These are phyloP conservation scores for Cladophialophora yegresii DNA, from an alignment of 2,329 filamentous ascomycete species.

Conservation along the genomic window DNA sequence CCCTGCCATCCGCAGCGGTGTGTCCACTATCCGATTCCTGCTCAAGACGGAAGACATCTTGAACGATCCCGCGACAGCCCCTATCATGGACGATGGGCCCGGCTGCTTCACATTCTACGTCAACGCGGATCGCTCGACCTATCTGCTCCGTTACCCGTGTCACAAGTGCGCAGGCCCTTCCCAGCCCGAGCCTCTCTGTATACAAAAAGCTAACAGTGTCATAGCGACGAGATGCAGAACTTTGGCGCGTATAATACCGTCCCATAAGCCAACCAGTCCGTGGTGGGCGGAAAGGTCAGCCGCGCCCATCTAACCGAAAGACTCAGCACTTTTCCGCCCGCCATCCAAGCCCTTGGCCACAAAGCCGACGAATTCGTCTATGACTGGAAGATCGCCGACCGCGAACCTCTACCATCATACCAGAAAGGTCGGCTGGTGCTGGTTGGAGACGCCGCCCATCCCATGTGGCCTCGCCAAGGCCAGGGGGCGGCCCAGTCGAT, in stretches of 20 bases:
- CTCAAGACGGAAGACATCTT: slow-evolving; percentile 10
- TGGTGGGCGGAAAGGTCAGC: slow-evolving; percentile 6
- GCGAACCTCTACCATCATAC: slow-evolving; percentile 45
- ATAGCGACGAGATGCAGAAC: slow-evolving; percentile 13
- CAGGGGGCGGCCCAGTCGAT: slow-evolving; percentile 45
- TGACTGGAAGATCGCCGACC: slow-evolving; percentile 24
- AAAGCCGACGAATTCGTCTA: slow-evolving; percentile 4
- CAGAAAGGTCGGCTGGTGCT: slow-evolving; percentile 42
- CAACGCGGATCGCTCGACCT: neutral
- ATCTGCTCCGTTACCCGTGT: slow-evolving; percentile 13
- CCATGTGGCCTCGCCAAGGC: slow-evolving; percentile 41
- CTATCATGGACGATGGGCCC: slow-evolving; percentile 10
- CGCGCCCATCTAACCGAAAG: neutral
- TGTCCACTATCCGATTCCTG: slow-evolving; percentile 9
- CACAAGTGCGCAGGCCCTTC: slow-evolving; percentile 1
- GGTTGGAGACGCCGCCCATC: slow-evolving; percentile 41
- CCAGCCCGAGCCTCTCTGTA: neutral
- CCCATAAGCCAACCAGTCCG: neutral
- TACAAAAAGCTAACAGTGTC: neutral
- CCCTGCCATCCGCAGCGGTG: neutral
- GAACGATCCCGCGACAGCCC: slow-evolving; percentile 6
- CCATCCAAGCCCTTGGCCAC: neutral
- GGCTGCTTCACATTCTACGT: slow-evolving; percentile 11
- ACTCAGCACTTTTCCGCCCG: neutral
- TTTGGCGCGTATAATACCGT: slow-evolving; percentile 12